Evolutionary conservation across 192 early-diverging fungal species (phyloP), one percentile per base, ranked within the genome.

Genomic region (Backusella morwellensis): DNA sequence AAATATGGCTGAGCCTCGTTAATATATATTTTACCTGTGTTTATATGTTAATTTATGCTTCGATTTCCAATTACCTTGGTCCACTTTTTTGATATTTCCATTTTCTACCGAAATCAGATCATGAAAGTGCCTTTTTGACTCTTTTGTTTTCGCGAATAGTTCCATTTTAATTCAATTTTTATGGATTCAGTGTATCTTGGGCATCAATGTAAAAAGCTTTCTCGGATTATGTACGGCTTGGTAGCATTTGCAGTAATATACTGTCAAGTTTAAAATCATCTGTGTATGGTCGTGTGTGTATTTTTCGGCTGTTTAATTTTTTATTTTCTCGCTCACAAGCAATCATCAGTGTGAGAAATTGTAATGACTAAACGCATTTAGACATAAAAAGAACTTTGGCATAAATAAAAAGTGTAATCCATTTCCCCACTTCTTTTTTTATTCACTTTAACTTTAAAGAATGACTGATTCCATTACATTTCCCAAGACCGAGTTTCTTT

Each of bases 51-150:
- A 32, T 32, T 32, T 32, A 32, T 32, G 1, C 1, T 32, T 32
- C 3, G 32, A 32, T 32, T 32, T 32, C 32, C 32, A 32, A 32
- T 32, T 32, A 32, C 3, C 32, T 32, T 32, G 32, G 3, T 32
- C 32, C 32, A 32, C 32, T 32, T 32, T 29, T 32, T 32, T 32
- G 11, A 12, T 40, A 11, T 40, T 11, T 8, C 74, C 92, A 95
- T 68, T 78, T 95, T 56, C 91, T 93, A 1, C 90, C 8, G 11
- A 40, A 40, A 40, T 40, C 38, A 40, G 9, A 40, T 40, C 2
- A 40, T 11, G 38, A 40, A 40, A 12, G 38, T 40, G 38, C 38
- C 11, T 9, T 32, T 32, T 32, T 32, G 32, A 32, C 38, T 8
- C 38, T 11, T 38, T 38, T 32, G 32, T 32, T 38, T 38, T 11